These are phyloP conservation scores for Lactifluus echinatus DNA, from an alignment of 768 basidiomycete genomes.

Conservation along the genomic window DNA sequence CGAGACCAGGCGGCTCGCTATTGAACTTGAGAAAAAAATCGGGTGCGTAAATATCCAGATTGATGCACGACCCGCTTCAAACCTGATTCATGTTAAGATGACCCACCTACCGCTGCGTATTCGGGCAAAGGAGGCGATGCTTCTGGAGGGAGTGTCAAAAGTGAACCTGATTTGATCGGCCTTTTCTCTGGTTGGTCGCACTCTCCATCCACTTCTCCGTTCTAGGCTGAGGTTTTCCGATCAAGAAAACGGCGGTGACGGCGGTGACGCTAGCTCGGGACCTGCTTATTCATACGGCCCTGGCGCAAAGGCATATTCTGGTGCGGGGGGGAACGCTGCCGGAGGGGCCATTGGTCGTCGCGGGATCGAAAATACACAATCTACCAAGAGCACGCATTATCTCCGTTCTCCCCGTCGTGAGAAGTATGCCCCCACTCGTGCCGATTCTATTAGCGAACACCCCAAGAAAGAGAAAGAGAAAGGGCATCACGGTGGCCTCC, in stretches of 20 bases:
- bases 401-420: not conserved
- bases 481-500: not conserved
- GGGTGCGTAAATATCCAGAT: not conserved
- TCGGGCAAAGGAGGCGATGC: constrained; percentile 19
- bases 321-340: constrained; percentile 8
- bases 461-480: not conserved
- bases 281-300: not conserved
- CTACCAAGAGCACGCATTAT: not conserved
- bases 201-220: not conserved
- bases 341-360: constrained; percentile 10
- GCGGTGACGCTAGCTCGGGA: constrained; percentile 16
- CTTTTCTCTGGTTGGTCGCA: constrained; percentile 16
- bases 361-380: not conserved
- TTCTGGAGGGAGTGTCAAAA: constrained; percentile 13
- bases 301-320: constrained; percentile 11
- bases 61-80: not conserved
- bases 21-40: not conserved
- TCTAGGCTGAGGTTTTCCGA: not conserved
- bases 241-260: constrained; percentile 20
- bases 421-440: not conserved
- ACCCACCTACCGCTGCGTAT: constrained; percentile 1
- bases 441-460: not conserved
- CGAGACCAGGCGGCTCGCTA: not conserved
- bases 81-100: not conserved
- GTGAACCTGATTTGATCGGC: not conserved